Evolutionary conservation across 495 filamentous ascomycete genomes (phyloP).

Genomic region (Penicillium dipodomyicola): DNA sequence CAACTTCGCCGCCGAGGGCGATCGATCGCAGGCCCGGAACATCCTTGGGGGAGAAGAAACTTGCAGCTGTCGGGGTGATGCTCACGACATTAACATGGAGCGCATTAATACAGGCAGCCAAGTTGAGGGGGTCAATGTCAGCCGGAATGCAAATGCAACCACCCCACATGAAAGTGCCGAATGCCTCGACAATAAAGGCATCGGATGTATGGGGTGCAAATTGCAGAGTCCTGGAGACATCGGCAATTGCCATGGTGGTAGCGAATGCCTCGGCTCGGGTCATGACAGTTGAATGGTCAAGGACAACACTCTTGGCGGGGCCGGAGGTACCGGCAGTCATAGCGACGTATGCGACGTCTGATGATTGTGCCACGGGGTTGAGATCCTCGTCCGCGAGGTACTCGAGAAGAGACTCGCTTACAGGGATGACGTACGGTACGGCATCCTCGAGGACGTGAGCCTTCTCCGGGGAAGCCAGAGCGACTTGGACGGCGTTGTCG

Average conservation of each 20-base stretch:
- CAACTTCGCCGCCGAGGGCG: slow-evolving; percentile 37
- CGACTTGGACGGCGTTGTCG: slow-evolving; percentile 41
- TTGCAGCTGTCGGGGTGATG: slow-evolving; percentile 48
- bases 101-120: slow-evolving; percentile 36
- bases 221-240: slow-evolving; percentile 56
- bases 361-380: slow-evolving; percentile 18
- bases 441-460: slow-evolving; percentile 36
- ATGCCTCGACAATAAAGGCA: slow-evolving; percentile 39
- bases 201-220: slow-evolving; percentile 50
- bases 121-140: slow-evolving; percentile 27
- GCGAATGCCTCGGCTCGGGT: slow-evolving; percentile 49
- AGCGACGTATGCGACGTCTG: slow-evolving; percentile 49
- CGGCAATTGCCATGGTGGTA: slow-evolving; percentile 42
- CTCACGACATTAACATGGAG: slow-evolving; percentile 34
- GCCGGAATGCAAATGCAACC: slow-evolving; percentile 47
- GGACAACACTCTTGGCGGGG: slow-evolving; percentile 40
- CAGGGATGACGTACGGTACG: slow-evolving; percentile 41
- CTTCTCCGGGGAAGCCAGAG: slow-evolving; percentile 43
- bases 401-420: slow-evolving; percentile 40
- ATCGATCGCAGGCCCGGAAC: slow-evolving; percentile 42
- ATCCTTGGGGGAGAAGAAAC: slow-evolving; percentile 42
- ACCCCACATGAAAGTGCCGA: slow-evolving; percentile 40
- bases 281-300: slow-evolving; percentile 43
- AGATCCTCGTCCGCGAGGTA: slow-evolving; percentile 28
- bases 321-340: slow-evolving; percentile 50